phyloP scores from a whole-genome alignment of 2,329 filamentous ascomycete species.

The Immersiporthe knoxdaviesiana region DNA sequence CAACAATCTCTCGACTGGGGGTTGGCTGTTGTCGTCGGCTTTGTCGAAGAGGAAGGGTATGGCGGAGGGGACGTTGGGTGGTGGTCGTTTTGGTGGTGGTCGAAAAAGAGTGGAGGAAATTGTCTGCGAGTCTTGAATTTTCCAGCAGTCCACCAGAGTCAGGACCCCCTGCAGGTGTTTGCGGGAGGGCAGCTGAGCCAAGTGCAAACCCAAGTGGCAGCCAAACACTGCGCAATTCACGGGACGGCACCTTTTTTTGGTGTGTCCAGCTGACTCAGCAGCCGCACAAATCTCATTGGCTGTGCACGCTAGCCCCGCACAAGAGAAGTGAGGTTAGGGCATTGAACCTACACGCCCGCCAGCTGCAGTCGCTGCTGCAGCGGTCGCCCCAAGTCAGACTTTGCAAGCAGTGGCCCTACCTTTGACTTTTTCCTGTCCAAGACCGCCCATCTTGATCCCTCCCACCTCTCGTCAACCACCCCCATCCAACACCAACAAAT shows the following conservation, averaged over 20 bases:
- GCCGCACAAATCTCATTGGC: conserved; percentile 2
- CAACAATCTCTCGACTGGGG: conserved; percentile 27
- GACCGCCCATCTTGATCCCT: conserved; percentile 22
- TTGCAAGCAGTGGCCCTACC: conserved; percentile 31
- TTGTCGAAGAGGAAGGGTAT: conserved; percentile 18
- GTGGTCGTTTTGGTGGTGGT: conserved; percentile 25
- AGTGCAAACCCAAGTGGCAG: not conserved
- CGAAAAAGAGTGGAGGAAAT: conserved; percentile 23
- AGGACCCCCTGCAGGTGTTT: conserved; percentile 14
- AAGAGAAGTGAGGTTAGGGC: conserved; percentile 16
- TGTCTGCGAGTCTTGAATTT: conserved; percentile 27
- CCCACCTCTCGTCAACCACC: conserved; percentile 30
- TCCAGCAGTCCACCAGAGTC: conserved; percentile 19
- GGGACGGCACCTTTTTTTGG: conserved; percentile 15
- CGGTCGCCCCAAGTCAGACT: conserved; percentile 30
- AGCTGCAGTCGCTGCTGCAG: conserved; percentile 11
- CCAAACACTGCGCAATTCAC: conserved; percentile 12
- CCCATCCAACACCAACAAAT: conserved; percentile 37
- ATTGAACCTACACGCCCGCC: conserved; percentile 16
- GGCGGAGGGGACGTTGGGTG: conserved; percentile 20
- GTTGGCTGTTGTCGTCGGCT: conserved; percentile 24
- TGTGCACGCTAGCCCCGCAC: conserved; percentile 9
- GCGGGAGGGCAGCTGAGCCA: not conserved
- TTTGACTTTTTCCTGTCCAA: conserved; percentile 30
- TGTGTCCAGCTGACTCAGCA: conserved; percentile 19